Percentiles rank a stretch among this genome's conserved stretches.
phyloP scores from a whole-genome alignment of 2,329 filamentous ascomycete species.

The Colletotrichum filicis region DNA sequence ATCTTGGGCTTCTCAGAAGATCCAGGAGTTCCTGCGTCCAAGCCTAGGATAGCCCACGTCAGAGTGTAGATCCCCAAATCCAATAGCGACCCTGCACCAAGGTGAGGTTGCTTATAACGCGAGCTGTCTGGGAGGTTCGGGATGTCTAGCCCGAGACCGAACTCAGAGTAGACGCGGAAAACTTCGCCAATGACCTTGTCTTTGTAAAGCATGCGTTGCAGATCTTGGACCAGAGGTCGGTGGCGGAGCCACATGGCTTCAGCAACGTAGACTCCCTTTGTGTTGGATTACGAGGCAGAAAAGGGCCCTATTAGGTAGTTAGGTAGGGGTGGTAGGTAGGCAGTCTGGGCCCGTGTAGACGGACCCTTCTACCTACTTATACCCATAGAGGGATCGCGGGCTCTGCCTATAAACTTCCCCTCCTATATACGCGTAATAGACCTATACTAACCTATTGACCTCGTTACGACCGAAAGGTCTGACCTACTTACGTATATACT shows the following conservation, averaged over 20 bases:
- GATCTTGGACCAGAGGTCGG: slow-evolving; percentile 48
- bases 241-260: slow-evolving; percentile 60
- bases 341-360: no score
- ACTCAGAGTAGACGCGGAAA: slow-evolving; percentile 52
- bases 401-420: no score
- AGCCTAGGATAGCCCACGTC: slow-evolving; percentile 50
- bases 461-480: no score
- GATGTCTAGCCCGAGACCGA: slow-evolving; percentile 50
- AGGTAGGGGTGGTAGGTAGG: no score
- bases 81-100: slow-evolving; percentile 55
- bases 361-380: no score
- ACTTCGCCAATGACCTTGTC: slow-evolving; percentile 53
- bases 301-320: no score
- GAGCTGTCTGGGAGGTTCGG: slow-evolving; percentile 43
- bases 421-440: no score
- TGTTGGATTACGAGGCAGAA: no score
- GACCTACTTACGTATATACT: no score
- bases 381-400: no score
- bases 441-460: no score
- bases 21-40: slow-evolving; percentile 40
- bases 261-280: slow-evolving; percentile 55
- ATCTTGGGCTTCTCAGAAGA: slow-evolving; percentile 44
- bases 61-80: slow-evolving; percentile 57
- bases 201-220: slow-evolving; percentile 49
- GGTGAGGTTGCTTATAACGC: slow-evolving; percentile 47